Evolutionary conservation across 805 yeast genomes (phyloP), one percentile per base, ranked within the genome.

Genomic region (Metschnikowia gelsemii): DNA sequence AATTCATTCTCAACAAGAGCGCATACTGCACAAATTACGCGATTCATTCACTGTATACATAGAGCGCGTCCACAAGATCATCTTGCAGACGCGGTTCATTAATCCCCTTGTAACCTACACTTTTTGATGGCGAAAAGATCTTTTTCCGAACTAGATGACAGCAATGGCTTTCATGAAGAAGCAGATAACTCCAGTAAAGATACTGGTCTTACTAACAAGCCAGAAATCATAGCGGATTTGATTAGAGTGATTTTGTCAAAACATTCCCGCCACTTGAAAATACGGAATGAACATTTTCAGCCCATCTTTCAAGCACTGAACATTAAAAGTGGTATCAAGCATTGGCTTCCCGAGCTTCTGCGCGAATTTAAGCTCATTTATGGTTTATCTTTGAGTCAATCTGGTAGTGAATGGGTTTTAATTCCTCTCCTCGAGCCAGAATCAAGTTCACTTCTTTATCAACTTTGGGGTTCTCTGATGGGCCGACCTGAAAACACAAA

Each of bases 371-470:
- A 54, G 27, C 39, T 47, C 1, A 47, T 55, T 0, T 66, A 64
- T 37, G 72, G 69, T 5, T 38, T 66, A 30, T 44, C 51, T 21
- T 43, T 66, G 17, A 24, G 32, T 28, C 28, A 47, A 16, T 27
- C 38, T 7, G 45, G 45, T 27, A 49, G 31, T 29, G 59, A 62
- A 17, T 48, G 48, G 38, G 41, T 41, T 14, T 35, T 68, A 14
- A 53, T 61, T 8, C 57, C 49, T 30, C 32, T 46, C 29, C 52
- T 68, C 29, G 44, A 47, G 2, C 21, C 38, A 2, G 43, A 46
- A 11, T 56, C 64, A 6, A 52, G 50, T 23, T 35, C 28, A 1
- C 47, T 64, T 0, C 56, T 68, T 17, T 52, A 59, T 13, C 54
- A 58, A 29, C 48, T 66, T 4, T 61, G 65, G 63, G 35, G 39